phyloP scores from a whole-genome alignment of 495 filamentous ascomycete species.

The Trichoderma virens region DNA sequence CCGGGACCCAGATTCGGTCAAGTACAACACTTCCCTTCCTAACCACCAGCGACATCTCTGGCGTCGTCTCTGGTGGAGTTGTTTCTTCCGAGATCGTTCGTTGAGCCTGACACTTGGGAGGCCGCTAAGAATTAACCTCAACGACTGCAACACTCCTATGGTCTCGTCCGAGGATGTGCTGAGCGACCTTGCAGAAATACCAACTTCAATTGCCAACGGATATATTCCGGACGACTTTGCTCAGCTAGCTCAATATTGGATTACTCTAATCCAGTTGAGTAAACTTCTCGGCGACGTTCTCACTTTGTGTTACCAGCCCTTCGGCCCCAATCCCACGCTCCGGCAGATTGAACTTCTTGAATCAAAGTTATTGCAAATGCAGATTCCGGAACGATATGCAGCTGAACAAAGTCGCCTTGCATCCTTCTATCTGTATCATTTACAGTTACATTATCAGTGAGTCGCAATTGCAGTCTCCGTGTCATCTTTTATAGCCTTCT shows the following conservation, averaged over 20 bases:
- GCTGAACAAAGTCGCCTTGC: background rate
- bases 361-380: background rate
- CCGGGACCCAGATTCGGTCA: background rate
- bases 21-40: background rate
- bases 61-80: background rate
- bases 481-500: background rate
- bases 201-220: background rate
- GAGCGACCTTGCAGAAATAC: background rate
- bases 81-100: background rate
- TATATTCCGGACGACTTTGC: background rate
- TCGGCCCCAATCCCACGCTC: background rate
- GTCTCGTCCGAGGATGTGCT: background rate
- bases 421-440: background rate
- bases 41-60: background rate
- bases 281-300: background rate
- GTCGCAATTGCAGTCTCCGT: background rate
- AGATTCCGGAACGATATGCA: background rate
- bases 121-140: background rate
- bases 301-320: background rate
- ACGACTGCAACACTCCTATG: background rate
- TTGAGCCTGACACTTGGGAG: background rate
- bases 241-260: background rate
- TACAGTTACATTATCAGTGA: background rate
- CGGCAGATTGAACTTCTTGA: background rate
- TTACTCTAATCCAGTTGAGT: background rate